Conservation (phyloP, 1,284 basidiomycete species). For the Hymenochaete sp. region DNA sequence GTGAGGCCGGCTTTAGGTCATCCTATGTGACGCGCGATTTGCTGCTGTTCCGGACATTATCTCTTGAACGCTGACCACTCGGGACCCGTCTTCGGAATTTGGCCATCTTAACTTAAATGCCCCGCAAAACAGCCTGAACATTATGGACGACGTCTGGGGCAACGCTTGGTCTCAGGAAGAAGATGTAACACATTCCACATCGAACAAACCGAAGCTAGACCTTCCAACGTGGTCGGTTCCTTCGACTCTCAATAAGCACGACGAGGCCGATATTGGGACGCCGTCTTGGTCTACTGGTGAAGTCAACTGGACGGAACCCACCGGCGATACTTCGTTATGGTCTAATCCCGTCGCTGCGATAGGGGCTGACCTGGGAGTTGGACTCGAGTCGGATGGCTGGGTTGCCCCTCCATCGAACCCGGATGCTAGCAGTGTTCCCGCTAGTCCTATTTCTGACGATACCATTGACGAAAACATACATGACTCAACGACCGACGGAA, state of each 20-base stretch:
- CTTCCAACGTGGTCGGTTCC: constrained; percentile 3
- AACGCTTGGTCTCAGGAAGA: constrained; percentile 18
- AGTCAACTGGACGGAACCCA: constrained; percentile 14
- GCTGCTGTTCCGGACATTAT: too few species aligned
- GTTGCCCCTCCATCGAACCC: too few species aligned
- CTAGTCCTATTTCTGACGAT: too few species aligned
- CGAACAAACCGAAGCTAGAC: constrained; percentile 5
- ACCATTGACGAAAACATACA: background rate
- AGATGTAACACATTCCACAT: constrained; percentile 5
- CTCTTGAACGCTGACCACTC: too few species aligned
- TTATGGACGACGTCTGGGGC: constrained; percentile 17
- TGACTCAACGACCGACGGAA: background rate
- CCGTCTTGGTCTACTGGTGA: constrained; percentile 16
- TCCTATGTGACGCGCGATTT: too few species aligned
- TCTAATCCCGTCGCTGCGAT: constrained; percentile 6
- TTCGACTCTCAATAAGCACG: constrained; percentile 3
- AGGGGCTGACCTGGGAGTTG: constrained; percentile 5
- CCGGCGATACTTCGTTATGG: constrained; percentile 14
- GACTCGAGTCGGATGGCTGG: background rate
- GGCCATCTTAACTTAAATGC: too few species aligned
- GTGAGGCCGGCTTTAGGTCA: too few species aligned
- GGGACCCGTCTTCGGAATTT: too few species aligned
- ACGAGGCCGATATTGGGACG: constrained; percentile 15
- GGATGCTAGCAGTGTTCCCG: too few species aligned
- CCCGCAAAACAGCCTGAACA: too few species aligned